These are phyloP conservation scores for Tolypocladium cylindrosporum DNA, from an alignment of 2,329 filamentous ascomycete genomes.

Conservation along the genomic window DNA sequence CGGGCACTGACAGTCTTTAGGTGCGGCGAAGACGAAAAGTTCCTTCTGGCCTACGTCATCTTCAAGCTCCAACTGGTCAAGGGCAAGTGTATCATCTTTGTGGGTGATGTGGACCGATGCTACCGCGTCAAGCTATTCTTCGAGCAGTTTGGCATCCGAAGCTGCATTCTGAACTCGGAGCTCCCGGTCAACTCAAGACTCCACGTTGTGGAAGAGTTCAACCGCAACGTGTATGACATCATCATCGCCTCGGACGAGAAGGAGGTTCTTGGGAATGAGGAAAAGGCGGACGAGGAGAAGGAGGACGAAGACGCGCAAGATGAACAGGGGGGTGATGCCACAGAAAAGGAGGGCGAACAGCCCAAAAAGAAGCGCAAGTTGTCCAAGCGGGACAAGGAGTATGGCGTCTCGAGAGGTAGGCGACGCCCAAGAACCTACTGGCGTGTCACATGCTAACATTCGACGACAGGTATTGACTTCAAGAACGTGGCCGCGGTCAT, in stretches of 20 bases:
- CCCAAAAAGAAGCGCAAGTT: slow-evolving; percentile 30
- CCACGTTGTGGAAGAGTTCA: slow-evolving; percentile 95
- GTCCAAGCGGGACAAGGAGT: slow-evolving; percentile 67
- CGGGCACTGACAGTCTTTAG: slow-evolving; percentile 24
- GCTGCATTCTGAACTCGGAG: slow-evolving; percentile 89
- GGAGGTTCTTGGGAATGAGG: slow-evolving; percentile 65
- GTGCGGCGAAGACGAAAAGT: slow-evolving; percentile 96
- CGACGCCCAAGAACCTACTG: not conserved
- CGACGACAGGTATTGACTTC: slow-evolving; percentile 63
- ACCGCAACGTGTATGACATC: slow-evolving; percentile 93
- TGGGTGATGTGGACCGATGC: slow-evolving; percentile 75
- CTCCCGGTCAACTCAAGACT: slow-evolving; percentile 86
- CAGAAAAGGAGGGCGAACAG: slow-evolving; percentile 12
- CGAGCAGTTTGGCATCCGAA: slow-evolving; percentile 92
- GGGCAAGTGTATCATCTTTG: slow-evolving; percentile 68
- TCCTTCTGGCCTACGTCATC: slow-evolving; percentile 83
- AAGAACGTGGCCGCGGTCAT: slow-evolving; percentile 88
- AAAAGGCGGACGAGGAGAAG: slow-evolving; percentile 28
- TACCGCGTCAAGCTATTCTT: slow-evolving; percentile 92
- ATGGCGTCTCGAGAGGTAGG: slow-evolving; percentile 77
- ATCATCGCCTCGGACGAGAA: slow-evolving; percentile 93
- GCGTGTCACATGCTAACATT: not conserved
- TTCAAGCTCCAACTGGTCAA: slow-evolving; percentile 92
- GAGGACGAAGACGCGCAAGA: slow-evolving; percentile 35
- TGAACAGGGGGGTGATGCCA: slow-evolving; percentile 13